Percentiles rank a stretch among this genome's conserved stretches.
Evolutionary conservation across 2,329 filamentous ascomycete species (phyloP).

Genomic region (Aureobasidium sp.): DNA sequence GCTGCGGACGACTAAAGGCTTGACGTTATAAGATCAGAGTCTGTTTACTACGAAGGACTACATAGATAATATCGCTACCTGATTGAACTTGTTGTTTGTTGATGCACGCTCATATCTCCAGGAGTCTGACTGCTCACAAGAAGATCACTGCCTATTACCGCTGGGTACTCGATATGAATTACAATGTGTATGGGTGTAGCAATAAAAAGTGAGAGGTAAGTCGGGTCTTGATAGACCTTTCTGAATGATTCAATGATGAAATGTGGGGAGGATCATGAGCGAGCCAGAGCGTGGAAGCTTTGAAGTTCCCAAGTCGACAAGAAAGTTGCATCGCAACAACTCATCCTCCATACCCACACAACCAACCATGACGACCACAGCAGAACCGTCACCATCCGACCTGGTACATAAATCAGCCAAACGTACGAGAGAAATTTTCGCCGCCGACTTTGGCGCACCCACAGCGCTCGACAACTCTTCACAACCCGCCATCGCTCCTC

Average conservation of each 20-base stretch:
- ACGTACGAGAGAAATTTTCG: constrained; percentile 47
- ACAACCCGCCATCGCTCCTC: constrained; percentile 35
- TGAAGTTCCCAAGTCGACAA: neutral
- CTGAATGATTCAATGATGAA: neutral
- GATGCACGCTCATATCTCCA: no score
- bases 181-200: no score
- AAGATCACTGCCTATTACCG: neutral
- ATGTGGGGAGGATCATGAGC: neutral
- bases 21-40: constrained; percentile 15
- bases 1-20: constrained; percentile 16
- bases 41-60: neutral
- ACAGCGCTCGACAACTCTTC: constrained; percentile 34
- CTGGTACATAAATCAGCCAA: constrained; percentile 42
- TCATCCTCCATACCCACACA: neutral
- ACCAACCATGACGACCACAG: constrained; percentile 3
- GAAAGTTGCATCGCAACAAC: constrained; percentile 2
- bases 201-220: no score
- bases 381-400: constrained; percentile 17
- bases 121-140: neutral
- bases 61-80: neutral
- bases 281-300: neutral
- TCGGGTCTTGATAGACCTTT: no score
- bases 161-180: neutral
- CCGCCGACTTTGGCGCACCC: constrained; percentile 41
- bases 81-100: neutral